Evolutionary conservation across 495 filamentous ascomycete species (phyloP).

Genomic region (Penicillium desertorum): DNA sequence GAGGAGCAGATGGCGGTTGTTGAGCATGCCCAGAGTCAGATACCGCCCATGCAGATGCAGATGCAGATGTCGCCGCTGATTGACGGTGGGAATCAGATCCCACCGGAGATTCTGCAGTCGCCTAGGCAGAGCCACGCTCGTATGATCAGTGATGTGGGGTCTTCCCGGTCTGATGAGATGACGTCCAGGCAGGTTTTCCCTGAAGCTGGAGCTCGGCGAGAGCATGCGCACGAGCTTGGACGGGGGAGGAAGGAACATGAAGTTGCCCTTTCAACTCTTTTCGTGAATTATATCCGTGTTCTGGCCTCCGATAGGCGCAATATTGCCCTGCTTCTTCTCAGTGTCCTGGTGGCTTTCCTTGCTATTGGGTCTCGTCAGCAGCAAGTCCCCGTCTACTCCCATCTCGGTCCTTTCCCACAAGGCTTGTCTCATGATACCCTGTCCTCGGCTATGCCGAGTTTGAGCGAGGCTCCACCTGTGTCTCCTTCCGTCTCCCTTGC

Average conservation of each 20-base stretch:
- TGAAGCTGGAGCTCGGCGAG: background rate
- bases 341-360: slow-evolving; percentile 58
- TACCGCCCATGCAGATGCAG: slow-evolving; percentile 19
- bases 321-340: slow-evolving; percentile 62
- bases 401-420: slow-evolving; percentile 19
- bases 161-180: slow-evolving; percentile 5
- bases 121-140: slow-evolving; percentile 14
- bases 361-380: slow-evolving; percentile 31
- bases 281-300: slow-evolving; percentile 67
- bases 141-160: slow-evolving; percentile 11
- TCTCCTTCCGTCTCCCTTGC: background rate
- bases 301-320: slow-evolving; percentile 70
- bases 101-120: slow-evolving; percentile 4
- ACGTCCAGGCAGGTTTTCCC: background rate
- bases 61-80: slow-evolving; percentile 6
- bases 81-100: background rate
- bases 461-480: slow-evolving; percentile 12
- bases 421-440: slow-evolving; percentile 18
- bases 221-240: background rate
- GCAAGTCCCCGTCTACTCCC: slow-evolving; percentile 9
- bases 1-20: slow-evolving; percentile 24
- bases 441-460: slow-evolving; percentile 1
- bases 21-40: slow-evolving; percentile 4
- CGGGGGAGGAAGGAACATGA: slow-evolving; percentile 21
- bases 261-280: slow-evolving; percentile 55